phyloP scores from a whole-genome alignment of 768 basidiomycete genomes.

The Tricholomella constricta region DNA sequence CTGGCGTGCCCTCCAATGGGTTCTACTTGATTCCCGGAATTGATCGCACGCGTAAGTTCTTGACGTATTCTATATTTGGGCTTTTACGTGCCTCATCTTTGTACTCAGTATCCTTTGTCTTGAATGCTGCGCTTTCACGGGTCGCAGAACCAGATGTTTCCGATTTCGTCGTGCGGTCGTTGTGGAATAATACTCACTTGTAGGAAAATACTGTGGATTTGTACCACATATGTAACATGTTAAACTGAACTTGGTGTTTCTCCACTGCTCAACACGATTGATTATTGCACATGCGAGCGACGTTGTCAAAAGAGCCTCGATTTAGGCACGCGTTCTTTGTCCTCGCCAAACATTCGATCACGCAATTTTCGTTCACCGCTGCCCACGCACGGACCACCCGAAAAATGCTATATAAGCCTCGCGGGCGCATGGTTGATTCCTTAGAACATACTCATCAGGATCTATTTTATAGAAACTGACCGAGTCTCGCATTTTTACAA shows the following conservation, averaged over 20 bases:
- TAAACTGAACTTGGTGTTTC: no score
- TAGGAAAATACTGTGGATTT: conserved; percentile 2
- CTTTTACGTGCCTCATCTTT: neutral
- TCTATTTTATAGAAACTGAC: conserved; percentile 20
- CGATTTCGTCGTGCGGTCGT: conserved; percentile 51
- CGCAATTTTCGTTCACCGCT: conserved; percentile 4
- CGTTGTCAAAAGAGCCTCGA: no score
- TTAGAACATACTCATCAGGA: conserved; percentile 18
- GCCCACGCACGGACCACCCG: conserved; percentile 11
- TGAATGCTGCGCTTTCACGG: conserved; percentile 41
- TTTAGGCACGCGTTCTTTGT: no score
- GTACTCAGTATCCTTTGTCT: conserved; percentile 41
- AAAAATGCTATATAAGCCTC: conserved; percentile 9
- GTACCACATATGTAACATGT: no score
- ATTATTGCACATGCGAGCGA: no score
- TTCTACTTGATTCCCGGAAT: conserved; percentile 58
- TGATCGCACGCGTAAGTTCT: conserved; percentile 48
- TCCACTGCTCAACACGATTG: no score
- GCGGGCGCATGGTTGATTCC: neutral
- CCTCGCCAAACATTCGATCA: no score
- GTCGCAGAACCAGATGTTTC: conserved; percentile 37
- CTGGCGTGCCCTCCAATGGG: conserved; percentile 46
- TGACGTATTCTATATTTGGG: neutral
- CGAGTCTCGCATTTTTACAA: conserved; percentile 20
- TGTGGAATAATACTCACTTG: conserved; percentile 55